phyloP scores from a whole-genome alignment of 306 rosid genomes.

The Rubus idaeus region DNA sequence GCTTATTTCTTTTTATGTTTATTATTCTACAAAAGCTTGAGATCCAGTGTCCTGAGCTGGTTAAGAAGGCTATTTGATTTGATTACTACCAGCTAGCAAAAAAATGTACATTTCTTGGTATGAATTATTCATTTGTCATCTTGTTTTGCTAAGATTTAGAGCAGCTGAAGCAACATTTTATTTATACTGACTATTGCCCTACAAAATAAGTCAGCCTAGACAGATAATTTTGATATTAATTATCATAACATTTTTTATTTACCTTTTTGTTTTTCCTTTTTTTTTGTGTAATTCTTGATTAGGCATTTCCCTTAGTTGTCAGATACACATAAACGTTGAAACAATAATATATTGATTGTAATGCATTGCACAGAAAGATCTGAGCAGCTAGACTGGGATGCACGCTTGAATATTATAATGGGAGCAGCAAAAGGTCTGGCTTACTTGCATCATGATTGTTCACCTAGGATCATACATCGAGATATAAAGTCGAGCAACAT shows the following conservation, averaged over 20 bases:
- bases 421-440: constrained; percentile 99
- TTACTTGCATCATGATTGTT: constrained; percentile 97
- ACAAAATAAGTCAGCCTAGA: too few relatives aligned
- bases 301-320: not conserved
- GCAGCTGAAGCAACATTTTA: not conserved
- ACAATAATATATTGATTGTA: constrained; percentile 30
- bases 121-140: not conserved
- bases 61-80: too few relatives aligned
- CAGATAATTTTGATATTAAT: too few relatives aligned
- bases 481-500: constrained; percentile 98
- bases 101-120: too few relatives aligned
- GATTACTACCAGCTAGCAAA: too few relatives aligned
- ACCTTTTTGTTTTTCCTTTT: not conserved
- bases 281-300: not conserved
- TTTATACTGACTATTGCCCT: not conserved
- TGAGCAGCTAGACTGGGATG: constrained; percentile 95
- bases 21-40: too few relatives aligned
- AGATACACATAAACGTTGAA: constrained; percentile 7
- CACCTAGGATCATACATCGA: constrained; percentile 94
- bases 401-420: constrained; percentile 89
- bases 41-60: too few relatives aligned
- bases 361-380: constrained; percentile 63
- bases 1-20: too few relatives aligned
- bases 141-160: not conserved
- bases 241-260: too few relatives aligned